Base-by-base conservation (phyloP, 2,329 filamentous ascomycete genomes). In the Penicillium occitanis region DNA sequence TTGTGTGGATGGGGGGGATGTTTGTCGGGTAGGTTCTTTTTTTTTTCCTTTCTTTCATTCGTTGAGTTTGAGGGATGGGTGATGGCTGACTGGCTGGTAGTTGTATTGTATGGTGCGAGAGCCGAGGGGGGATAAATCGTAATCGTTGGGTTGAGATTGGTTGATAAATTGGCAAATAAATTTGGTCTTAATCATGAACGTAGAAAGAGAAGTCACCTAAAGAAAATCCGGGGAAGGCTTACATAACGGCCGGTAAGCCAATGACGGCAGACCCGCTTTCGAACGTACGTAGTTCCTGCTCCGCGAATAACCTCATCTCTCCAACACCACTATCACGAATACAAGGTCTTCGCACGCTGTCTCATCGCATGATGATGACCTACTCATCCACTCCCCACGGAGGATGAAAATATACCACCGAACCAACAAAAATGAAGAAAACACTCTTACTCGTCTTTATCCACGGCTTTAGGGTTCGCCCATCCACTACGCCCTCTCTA, bases 1-100 rank as follows among this genome's bases (percentile, higher is more conserved):
- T 64, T 91, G 89, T 74, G 84, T 87, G 66, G 89, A 91, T 72
- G 82, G 84, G 2, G 86, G 85, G 2, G 84, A 85, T 33, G 75
- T 77, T 0, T 87, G 86, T 68, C 84, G 82, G 72, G 74, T 88
- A 55, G 50, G 75, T 59, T 33, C 28, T 55, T 44, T n/a, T 19
- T 19, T 10, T 58, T 17, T 51, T 37, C 35, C 4, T 13, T 44
- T 35, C 22, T 33, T 5, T 63, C 25, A 1, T 37, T 28, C 10
- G 13, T 7, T 17, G 17, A 51, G 10, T 11, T 11, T 4, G 42
- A 25, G 5, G 40, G 48, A 59, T 61, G 40, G 50, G 51, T 61
- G 61, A 42, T n/a, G 58, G 28, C 10, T 62, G 28, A 48, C 14
- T 50, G 51, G 3, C 13, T 13, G 51, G 2, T 33, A 68, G 67